Evolutionary conservation across 2,329 filamentous ascomycete genomes (phyloP).

Genomic region (Clathrospora elynae): DNA sequence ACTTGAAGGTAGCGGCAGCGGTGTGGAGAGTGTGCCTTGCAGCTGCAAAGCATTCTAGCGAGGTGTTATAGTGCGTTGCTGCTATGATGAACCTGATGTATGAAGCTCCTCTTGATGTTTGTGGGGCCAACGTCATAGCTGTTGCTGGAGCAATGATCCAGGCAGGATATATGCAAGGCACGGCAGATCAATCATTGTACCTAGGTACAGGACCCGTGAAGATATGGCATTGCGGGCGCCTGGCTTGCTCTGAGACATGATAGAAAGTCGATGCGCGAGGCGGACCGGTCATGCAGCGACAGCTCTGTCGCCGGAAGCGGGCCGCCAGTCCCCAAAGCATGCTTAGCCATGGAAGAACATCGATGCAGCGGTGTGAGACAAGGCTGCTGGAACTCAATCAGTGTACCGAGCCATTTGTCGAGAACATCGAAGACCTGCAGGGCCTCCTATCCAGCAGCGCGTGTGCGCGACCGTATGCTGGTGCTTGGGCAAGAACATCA

Average conservation of each 20-base stretch:
- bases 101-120: conserved; percentile 10
- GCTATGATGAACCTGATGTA: not conserved
- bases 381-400: conserved; percentile 10
- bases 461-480: conserved; percentile 18
- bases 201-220: too few species aligned
- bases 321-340: conserved; percentile 7
- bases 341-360: conserved; percentile 7
- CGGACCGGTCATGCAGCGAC: conserved; percentile 11
- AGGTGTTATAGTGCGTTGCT: too few species aligned
- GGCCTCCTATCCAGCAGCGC: conserved; percentile 7
- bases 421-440: conserved; percentile 14
- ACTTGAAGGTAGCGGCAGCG: not conserved
- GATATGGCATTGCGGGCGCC: too few species aligned
- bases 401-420: conserved; percentile 11
- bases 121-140: conserved; percentile 16
- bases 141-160: conserved; percentile 16
- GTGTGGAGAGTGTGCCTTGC: too few species aligned
- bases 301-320: conserved; percentile 20
- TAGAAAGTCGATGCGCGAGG: too few species aligned
- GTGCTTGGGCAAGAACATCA: conserved; percentile 19
- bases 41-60: too few species aligned
- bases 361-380: conserved; percentile 5
- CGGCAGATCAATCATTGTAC: conserved; percentile 1
- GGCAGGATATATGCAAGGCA: not conserved
- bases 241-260: too few species aligned